phyloP scores from a whole-genome alignment of 208 protist species.

The Acanthamoeba healyi region DNA sequence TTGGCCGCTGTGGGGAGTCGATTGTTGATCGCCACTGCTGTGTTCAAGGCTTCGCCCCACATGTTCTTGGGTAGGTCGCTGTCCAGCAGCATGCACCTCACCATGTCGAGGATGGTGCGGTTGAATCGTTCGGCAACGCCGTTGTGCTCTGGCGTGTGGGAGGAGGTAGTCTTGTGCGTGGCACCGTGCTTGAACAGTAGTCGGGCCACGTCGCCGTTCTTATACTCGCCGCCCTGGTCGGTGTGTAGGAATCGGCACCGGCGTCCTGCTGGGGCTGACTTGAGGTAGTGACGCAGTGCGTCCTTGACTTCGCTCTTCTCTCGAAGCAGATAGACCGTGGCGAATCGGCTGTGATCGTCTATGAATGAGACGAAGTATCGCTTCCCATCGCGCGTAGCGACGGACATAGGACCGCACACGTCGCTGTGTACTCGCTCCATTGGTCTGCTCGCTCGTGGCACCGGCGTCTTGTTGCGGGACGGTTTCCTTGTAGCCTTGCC shows the following conservation, averaged over 20 bases:
- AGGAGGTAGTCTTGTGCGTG: not conserved
- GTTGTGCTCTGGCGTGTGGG: constrained; percentile 32
- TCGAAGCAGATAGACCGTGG: not conserved
- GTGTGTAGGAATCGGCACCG: not conserved
- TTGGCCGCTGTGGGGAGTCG: too few relatives aligned
- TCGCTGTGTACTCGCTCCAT: not conserved
- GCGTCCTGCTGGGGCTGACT: not conserved
- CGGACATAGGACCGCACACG: not conserved
- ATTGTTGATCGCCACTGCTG: too few relatives aligned
- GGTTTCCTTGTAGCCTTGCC: not conserved
- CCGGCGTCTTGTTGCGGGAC: not conserved
- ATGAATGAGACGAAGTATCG: not conserved
- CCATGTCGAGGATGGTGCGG: constrained; percentile 10
- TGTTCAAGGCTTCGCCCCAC: too few relatives aligned
- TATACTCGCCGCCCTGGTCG: not conserved
- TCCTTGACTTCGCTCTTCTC: not conserved
- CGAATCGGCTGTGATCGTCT: not conserved
- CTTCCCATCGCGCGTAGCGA: not conserved
- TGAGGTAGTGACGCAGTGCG: not conserved
- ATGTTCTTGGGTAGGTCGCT: too few relatives aligned
- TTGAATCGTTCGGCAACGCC: not conserved
- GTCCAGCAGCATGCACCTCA: not conserved
- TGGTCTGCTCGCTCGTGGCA: not conserved
- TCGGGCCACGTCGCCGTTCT: not conserved
- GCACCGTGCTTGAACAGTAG: not conserved